phyloP scores from a whole-genome alignment of 768 basidiomycete species.

The Xanthoconium purpureum region DNA sequence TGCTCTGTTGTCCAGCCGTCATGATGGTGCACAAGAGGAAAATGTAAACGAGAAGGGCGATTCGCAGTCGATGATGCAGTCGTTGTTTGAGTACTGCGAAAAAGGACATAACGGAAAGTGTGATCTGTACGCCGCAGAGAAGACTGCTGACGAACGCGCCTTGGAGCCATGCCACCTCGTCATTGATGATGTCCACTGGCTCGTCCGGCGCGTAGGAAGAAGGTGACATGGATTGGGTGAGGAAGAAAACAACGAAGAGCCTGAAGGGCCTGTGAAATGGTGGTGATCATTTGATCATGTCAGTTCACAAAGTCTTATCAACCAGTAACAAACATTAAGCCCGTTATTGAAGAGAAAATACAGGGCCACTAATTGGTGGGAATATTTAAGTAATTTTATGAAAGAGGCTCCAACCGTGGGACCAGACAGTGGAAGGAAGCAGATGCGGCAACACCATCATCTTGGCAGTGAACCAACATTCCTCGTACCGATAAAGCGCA shows the following conservation, averaged over 20 bases:
- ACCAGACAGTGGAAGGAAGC: not conserved
- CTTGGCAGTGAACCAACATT: not conserved
- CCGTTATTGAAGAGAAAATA: not conserved
- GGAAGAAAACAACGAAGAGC: not conserved
- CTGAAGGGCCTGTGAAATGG: constrained; percentile 5
- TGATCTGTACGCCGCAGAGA: constrained; percentile 19
- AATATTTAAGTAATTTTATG: not conserved
- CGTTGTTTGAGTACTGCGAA: constrained; percentile 14
- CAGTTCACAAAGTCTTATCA: constrained; percentile 2
- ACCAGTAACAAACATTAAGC: not conserved
- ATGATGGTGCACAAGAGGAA: constrained; percentile 8
- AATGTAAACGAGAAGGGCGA: constrained; percentile 16
- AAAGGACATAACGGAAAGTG: constrained; percentile 20
- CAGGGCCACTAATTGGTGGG: constrained; percentile 10
- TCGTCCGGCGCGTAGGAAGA: constrained; percentile 1
- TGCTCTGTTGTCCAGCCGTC: constrained; percentile 15
- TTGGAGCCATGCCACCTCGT: constrained; percentile 21
- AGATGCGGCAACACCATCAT: not conserved
- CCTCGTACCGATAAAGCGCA: not conserved
- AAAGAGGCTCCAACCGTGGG: not conserved
- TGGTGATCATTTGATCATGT: not conserved
- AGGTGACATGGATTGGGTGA: constrained; percentile 3
- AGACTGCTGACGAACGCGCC: constrained; percentile 21
- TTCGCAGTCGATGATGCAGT: constrained; percentile 7
- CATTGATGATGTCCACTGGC: not conserved